Conservation (phyloP, 371 early-diverging fungal genomes). For the Mucor ambiguus region DNA sequence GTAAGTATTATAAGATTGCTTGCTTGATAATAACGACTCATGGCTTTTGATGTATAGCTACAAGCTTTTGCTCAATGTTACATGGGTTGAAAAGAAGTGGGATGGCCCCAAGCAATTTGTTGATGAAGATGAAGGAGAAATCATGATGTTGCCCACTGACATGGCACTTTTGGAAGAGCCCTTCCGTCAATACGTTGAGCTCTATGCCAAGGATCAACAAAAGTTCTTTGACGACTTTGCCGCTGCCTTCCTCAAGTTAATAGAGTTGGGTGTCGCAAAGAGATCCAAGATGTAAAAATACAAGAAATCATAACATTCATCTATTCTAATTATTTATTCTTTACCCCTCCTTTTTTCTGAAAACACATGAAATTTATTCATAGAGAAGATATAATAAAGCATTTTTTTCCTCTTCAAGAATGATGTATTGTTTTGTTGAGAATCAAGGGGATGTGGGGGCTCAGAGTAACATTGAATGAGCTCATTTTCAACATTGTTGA, state of each 20-base stretch:
- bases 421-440: neutral
- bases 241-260: slow-evolving; percentile 76
- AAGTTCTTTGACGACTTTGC: slow-evolving; percentile 82
- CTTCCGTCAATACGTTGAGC: slow-evolving; percentile 76
- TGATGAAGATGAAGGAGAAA: slow-evolving; percentile 62
- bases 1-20: slow-evolving; percentile 25
- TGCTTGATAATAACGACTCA: neutral
- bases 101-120: slow-evolving; percentile 76
- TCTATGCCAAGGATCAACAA: slow-evolving; percentile 79
- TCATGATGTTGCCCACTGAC: slow-evolving; percentile 93
- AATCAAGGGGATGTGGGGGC: neutral
- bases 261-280: slow-evolving; percentile 77
- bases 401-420: neutral
- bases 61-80: slow-evolving; percentile 64
- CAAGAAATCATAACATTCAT: neutral
- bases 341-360: neutral
- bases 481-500: neutral
- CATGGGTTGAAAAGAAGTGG: slow-evolving; percentile 76
- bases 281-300: slow-evolving; percentile 42
- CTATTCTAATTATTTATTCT: neutral
- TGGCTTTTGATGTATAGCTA: slow-evolving; percentile 38
- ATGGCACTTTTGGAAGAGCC: slow-evolving; percentile 70
- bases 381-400: neutral
- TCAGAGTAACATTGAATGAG: neutral
- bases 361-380: neutral